Base-by-base conservation (phyloP, 2,329 filamentous ascomycete genomes). In the Didymella pomorum region DNA sequence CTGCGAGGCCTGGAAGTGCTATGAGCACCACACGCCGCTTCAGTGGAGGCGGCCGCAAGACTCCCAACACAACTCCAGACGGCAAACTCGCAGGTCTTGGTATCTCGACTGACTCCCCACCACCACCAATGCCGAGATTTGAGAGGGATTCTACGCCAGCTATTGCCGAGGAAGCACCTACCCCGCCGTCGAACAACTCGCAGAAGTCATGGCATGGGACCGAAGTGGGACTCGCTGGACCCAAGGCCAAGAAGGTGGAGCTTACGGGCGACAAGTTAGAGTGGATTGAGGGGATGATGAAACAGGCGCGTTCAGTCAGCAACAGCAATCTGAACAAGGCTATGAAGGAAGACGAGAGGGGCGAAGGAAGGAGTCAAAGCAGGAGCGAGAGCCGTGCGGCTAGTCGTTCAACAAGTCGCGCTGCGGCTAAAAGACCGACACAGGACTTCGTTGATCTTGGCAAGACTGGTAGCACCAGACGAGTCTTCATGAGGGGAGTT, bases 271-370 rank as follows among this genome's bases (percentile, higher is more conserved):
- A 93, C 76, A 91, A 89, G 71, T 83, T 87, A 57, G 87, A 88
- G 37, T 95, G 91, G 91, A 89, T 95, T 10, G 89, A 93, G 75
- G 91, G 87, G 61, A 89, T 95, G 80, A 89, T 92, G 78, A 89
- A 91, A 70, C 89, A 91, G 71, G 91, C 93, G 39, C 85, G 89
- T 58, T 83, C 87, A 45, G 89, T 87, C 60, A 90, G 88, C 69
- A 91, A 88, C 70, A 85, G 85, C 55, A 87, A 87, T 73, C 58
- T 71, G 39, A 53, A 66, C 16, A 53, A 58, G 21, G 50, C 64
- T 16, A 65, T 59, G 26, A 64, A 63, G n/a, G 62, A 59, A 6
- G 58, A 63, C 7, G 65, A 65, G 14, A 49, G 60, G 16, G 60
- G 61, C 3, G 60, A 65, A 1, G 69, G 71, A 12, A 55, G 70